These are phyloP conservation scores for Rhodotorula taiwanensis DNA, from an alignment of 768 basidiomycete genomes.

Conservation along the genomic window DNA sequence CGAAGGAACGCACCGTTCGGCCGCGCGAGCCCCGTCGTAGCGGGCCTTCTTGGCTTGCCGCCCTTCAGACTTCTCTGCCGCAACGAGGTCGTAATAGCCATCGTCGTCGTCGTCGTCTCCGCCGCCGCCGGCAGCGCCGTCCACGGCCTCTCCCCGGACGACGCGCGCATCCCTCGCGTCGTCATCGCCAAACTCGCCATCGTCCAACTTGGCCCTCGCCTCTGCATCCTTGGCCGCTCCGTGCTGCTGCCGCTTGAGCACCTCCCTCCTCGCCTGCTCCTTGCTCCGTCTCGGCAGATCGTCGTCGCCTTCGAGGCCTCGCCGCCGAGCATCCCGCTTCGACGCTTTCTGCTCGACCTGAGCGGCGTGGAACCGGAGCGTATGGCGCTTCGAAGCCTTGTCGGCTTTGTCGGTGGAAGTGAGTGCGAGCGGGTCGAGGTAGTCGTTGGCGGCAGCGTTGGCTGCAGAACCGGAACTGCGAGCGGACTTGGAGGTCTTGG, in stretches of 20 bases:
- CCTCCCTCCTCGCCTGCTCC: slow-evolving; percentile 51
- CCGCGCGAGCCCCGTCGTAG: slow-evolving; percentile 60
- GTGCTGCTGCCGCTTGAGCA: slow-evolving; percentile 44
- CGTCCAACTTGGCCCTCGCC: slow-evolving; percentile 43
- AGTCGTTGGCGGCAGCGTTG: slow-evolving; percentile 45
- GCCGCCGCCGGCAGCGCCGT: slow-evolving; percentile 48
- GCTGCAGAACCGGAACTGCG: slow-evolving; percentile 17
- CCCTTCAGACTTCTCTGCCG: slow-evolving; percentile 61
- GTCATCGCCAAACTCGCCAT: slow-evolving; percentile 41
- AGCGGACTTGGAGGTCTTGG: slow-evolving; percentile 9
- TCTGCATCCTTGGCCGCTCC: slow-evolving; percentile 36
- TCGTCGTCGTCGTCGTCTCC: slow-evolving; percentile 54
- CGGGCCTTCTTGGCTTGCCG: slow-evolving; percentile 74
- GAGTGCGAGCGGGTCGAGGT: slow-evolving; percentile 68
- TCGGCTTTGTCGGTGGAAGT: slow-evolving; percentile 67
- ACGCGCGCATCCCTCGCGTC: slow-evolving; percentile 34
- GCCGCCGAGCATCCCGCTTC: slow-evolving; percentile 57
- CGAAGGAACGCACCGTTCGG: slow-evolving; percentile 52
- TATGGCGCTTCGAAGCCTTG: slow-evolving; percentile 71
- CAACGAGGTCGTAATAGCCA: slow-evolving; percentile 87
- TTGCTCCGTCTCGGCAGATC: slow-evolving; percentile 78
- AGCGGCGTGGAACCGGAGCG: slow-evolving; percentile 85
- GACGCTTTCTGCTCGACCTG: slow-evolving; percentile 77
- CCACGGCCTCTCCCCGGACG: slow-evolving; percentile 35
- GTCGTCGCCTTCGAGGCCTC: slow-evolving; percentile 70